A percentile compares a stretch with the other conserved stretches of the same genome.
phyloP scores from a whole-genome alignment of 2,329 filamentous ascomycete genomes.

The Cercospora zeina region DNA sequence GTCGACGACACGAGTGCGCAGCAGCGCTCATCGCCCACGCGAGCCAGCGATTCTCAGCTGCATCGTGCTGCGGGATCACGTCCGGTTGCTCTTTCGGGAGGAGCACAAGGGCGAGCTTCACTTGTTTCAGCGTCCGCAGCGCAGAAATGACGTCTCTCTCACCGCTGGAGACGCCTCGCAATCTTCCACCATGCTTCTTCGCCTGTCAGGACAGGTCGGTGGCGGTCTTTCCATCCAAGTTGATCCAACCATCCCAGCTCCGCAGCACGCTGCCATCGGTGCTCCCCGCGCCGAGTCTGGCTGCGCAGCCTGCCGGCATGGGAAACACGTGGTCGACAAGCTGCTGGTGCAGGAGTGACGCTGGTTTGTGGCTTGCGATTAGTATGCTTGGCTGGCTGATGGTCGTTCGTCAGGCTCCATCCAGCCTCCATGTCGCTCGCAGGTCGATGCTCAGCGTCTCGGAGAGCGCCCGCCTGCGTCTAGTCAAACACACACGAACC shows the following conservation, averaged over 20 bases:
- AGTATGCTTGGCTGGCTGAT: slow-evolving; percentile 13
- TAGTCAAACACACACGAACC: slow-evolving; percentile 1
- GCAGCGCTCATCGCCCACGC: slow-evolving; percentile 1
- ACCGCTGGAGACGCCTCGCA: slow-evolving; percentile 4
- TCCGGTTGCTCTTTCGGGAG: slow-evolving; percentile 14
- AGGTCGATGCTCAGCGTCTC: not conserved
- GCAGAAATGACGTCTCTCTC: slow-evolving; percentile 8
- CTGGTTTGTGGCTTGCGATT: not conserved
- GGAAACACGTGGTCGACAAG: slow-evolving; percentile 2
- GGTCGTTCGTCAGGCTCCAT: not conserved
- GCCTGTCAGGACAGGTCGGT: not conserved
- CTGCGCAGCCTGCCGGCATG: not conserved
- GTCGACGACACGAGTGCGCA: slow-evolving; percentile 1
- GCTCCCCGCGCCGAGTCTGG: not conserved
- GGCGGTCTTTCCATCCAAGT: not conserved
- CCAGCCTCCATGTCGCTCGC: not conserved
- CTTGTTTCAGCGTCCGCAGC: not conserved
- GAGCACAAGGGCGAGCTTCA: not conserved
- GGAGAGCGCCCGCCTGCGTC: not conserved
- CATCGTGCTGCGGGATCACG: not conserved
- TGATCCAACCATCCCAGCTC: not conserved
- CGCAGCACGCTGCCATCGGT: not conserved
- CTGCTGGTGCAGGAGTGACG: not conserved
- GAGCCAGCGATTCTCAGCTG: slow-evolving; percentile 1
- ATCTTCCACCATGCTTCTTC: slow-evolving; percentile 8